Conservation (phyloP, 164 flowering plant genomes). For the Malania oleifera region DNA sequence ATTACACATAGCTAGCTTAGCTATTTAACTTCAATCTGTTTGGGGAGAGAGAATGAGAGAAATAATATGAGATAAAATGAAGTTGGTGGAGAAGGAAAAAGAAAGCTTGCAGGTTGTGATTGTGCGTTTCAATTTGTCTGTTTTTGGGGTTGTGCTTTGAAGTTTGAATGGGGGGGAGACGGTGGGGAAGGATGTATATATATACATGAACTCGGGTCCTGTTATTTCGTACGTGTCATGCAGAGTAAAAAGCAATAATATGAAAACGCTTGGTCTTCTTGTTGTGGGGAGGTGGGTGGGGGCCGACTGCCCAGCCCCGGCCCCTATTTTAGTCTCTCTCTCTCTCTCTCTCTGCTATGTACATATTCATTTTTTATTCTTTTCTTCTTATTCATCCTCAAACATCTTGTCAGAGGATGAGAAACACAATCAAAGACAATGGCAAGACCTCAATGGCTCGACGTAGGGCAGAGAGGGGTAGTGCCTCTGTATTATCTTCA, state of each 20-base stretch:
- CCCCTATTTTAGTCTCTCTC: not conserved
- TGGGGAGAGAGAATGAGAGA: not conserved
- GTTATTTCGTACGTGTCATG: conserved; percentile 7
- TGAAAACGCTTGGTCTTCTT: not conserved
- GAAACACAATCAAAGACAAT: no score
- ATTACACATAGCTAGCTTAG: conserved; percentile 46
- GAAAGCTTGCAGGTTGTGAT: not conserved
- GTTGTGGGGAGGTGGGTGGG: conserved; percentile 5
- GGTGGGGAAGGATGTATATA: conserved; percentile 22
- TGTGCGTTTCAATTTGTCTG: conserved; percentile 8
- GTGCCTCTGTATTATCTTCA: not conserved
- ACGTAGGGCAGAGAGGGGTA: not conserved
- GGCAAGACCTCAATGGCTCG: not conserved
- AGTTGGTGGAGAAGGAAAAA: not conserved
- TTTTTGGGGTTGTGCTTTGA: conserved; percentile 3
- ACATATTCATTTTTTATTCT: not conserved
- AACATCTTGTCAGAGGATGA: not conserved
- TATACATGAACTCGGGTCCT: conserved; percentile 29
- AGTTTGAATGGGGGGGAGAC: conserved; percentile 1
- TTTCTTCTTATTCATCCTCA: not conserved
- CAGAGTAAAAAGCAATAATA: conserved; percentile 25
- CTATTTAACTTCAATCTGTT: not conserved
- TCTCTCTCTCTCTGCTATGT: not conserved
- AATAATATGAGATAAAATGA: not conserved
- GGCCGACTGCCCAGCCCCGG: not conserved